Evolutionary conservation across 192 early-diverging fungal genomes (phyloP), one percentile per base, ranked within the genome.

Genomic region (Allomyces macrogynus): DNA sequence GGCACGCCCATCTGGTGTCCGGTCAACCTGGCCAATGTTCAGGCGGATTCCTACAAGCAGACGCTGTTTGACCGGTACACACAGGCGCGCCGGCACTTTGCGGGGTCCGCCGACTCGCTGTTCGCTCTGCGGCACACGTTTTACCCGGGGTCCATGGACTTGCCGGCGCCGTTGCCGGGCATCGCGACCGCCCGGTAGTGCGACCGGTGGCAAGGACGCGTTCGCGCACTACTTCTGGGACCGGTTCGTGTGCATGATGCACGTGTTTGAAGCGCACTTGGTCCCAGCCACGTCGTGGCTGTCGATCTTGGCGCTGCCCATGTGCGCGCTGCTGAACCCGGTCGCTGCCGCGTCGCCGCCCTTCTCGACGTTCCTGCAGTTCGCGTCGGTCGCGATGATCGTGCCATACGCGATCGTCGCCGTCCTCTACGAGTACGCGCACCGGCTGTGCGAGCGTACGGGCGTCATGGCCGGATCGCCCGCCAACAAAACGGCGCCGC

Each of bases 71-170:
- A 84, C 16, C 76, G 87, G 22, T 88, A 78, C 71, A 72, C 77
- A 16, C 87, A 88, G 71, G 87, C 83, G 44, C 84, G 80, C 67
- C 76, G 87, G 22, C 87, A 88, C 68, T 72, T 85, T 67, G 85
- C 84, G 74, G 87, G 87, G 16, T 80, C 83, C 23, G 76, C 85
- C n/a, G 87, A 88, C 73, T 73, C 80, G 1, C 80, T 81, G 4
- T 88, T 85, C 66, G 71, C 78, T 0, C 40, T 88, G 25, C 65
- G 69, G 42, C 67, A 67, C 18, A 68, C 71, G 23, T 49, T 61
- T 24, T 68, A 66, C 4, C 63, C 70, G 10, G 60, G 23, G 43
- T n/a, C 32, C 20, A 67, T 66, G 32, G 43, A 43, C 49, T 49
- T 49, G 8, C 25, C 32, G 12, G n/a, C 24, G 64, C 61, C 65